Percentiles rank a stretch among this genome's conserved stretches.
Evolutionary conservation across 2,329 filamentous ascomycete species (phyloP).

Genomic region (Alternaria consortialis): DNA sequence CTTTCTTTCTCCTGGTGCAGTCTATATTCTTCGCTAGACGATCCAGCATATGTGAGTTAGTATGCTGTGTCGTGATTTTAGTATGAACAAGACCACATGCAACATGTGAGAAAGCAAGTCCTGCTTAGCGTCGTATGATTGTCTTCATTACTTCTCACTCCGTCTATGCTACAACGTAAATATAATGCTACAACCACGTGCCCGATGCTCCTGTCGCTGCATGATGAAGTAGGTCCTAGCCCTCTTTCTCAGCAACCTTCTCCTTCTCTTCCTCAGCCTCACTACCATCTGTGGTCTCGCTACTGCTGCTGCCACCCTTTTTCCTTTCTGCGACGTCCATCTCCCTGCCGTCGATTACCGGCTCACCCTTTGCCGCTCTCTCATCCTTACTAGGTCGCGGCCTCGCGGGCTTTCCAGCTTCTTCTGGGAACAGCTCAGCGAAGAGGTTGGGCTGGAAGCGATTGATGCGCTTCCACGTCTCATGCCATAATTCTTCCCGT

Average conservation of each 20-base stretch:
- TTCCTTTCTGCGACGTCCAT: constrained; percentile 19
- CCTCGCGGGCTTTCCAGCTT: constrained; percentile 44
- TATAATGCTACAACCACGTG: not conserved
- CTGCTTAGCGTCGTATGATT: not conserved
- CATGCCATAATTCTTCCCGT: constrained; percentile 66
- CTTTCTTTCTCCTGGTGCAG: too few relatives aligned
- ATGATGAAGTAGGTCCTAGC: constrained; percentile 14
- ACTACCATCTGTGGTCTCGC: constrained; percentile 4
- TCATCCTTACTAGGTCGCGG: constrained; percentile 30
- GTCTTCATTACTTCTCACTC: not conserved
- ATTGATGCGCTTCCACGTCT: constrained; percentile 68
- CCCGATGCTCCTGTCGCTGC: not conserved
- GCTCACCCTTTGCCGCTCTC: constrained; percentile 16
- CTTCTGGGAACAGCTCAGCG: constrained; percentile 65
- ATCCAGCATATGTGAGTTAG: not conserved
- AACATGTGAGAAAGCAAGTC: too few relatives aligned
- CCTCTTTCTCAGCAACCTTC: constrained; percentile 23
- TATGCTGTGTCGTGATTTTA: not conserved
- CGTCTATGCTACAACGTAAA: not conserved
- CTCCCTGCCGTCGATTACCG: constrained; percentile 14
- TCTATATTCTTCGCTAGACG: too few relatives aligned
- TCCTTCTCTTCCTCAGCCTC: constrained; percentile 13
- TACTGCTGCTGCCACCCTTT: constrained; percentile 2
- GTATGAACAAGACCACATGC: not conserved
- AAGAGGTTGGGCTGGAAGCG: constrained; percentile 69